Base-by-base conservation (phyloP, 768 basidiomycete genomes). In the Ramaria sp. region DNA sequence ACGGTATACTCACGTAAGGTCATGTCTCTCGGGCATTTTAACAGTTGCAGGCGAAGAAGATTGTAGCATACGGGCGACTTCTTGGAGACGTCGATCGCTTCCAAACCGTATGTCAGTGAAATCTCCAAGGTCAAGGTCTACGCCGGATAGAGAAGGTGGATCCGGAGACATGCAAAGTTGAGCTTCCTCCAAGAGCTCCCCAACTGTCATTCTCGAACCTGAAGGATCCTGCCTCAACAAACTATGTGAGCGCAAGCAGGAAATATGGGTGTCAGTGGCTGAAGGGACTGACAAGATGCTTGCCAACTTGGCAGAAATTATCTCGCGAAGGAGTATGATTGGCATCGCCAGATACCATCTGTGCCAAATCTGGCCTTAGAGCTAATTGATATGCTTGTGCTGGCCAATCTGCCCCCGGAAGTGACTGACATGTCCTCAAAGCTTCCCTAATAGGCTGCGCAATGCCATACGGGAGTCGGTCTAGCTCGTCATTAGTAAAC, bases 51-150 rank as follows among this genome's bases (percentile, higher is more conserved):
- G 67, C 1, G 70, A 71, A 1, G 88, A 87, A 0, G 90, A 95
- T 59, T 87, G 89, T 16, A 99, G 67, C 79, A 98, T 88, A 1
- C 91, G 78, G 12, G 85, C 84, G 3, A 95, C 92, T 64, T 99
- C 96, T 43, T 93, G 88, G 30, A 99, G 65, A 36, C 95, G 77
- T 18, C 86, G 78, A 68, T 99, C 96, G 58, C 88, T 82, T 6
- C 88, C 88, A 62, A 97, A 97, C 3, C 95, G 81, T 48, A 93
- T 85, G 50, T 81, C 81, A 0, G 87, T 79, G 68, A 88, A 85
- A 48, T 85, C 82, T 45, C 83, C 78, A 36, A 82, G 66, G 48
- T 81, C 79, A 4, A 89, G 68, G 53, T 89, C 87, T 8, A 87
- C 83, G 0, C 87, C 87, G 5, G 85, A 77, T 13, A 80, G 73